Percentiles rank a stretch among this genome's conserved stretches.
These are phyloP conservation scores for Rhizophora mangle DNA, from an alignment of 345 rosid species.

Conservation along the genomic window DNA sequence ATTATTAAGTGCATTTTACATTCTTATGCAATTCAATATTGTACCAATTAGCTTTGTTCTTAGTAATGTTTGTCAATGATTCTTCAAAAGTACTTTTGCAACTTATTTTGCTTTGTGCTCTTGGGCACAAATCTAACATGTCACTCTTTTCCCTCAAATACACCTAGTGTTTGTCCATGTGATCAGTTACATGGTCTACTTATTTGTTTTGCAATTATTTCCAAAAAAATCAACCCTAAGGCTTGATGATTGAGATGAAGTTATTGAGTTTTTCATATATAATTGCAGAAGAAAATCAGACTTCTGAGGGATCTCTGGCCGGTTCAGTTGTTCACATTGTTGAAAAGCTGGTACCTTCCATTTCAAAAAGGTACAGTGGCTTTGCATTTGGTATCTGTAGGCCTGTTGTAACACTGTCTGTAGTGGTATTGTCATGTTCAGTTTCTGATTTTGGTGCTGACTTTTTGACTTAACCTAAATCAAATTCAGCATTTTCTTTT, in stretches of 20 bases:
- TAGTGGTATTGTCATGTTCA: background rate
- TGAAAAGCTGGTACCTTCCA: conserved; percentile 41
- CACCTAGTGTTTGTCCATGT: no score
- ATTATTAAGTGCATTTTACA: background rate
- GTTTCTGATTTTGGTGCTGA: background rate
- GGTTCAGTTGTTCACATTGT: conserved; percentile 28
- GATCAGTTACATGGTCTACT: no score
- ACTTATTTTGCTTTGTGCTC: no score
- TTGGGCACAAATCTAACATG: no score
- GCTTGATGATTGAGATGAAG: background rate
- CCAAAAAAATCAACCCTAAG: no score
- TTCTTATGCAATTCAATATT: background rate
- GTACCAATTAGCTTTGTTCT: background rate
- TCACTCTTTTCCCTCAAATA: no score
- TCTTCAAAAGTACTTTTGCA: no score
- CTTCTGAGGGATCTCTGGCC: conserved; percentile 20
- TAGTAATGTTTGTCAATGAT: background rate
- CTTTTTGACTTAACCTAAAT: background rate
- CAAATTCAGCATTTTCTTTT: background rate
- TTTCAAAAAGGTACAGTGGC: conserved; percentile 46
- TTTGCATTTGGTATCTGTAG: background rate
- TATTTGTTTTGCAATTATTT: no score
- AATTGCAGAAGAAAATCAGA: conserved; percentile 28
- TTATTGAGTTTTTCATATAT: conserved; percentile 10
- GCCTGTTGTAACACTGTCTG: background rate